phyloP scores from a whole-genome alignment of 371 early-diverging fungal species.

The Lichtheimia ramosa region DNA sequence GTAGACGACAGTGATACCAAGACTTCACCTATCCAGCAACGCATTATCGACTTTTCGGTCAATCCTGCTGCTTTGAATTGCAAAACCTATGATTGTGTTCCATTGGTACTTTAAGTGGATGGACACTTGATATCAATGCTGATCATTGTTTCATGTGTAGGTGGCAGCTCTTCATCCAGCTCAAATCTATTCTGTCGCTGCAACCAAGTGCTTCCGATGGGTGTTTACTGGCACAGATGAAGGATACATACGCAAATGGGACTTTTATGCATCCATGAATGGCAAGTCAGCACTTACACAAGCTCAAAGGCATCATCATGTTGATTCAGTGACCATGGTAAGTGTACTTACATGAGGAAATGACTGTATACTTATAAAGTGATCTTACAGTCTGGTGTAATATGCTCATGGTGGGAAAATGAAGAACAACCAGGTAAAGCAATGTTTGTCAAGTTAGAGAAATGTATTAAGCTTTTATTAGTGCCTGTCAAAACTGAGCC shows the following conservation, averaged over 20 bases:
- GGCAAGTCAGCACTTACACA: conserved; percentile 83
- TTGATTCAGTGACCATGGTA: conserved; percentile 85
- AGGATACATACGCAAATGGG: conserved; percentile 92
- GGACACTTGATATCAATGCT: not conserved
- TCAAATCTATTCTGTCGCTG: conserved; percentile 72
- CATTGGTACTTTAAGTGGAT: conserved; percentile 40
- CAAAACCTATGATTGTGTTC: conserved; percentile 57
- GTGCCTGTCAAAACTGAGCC: not conserved
- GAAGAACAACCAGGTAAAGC: conserved; percentile 56
- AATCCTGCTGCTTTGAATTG: conserved; percentile 44
- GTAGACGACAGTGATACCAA: too few relatives aligned
- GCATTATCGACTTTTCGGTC: conserved; percentile 32
- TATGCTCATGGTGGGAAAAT: conserved; percentile 93
- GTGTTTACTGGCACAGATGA: conserved; percentile 92
- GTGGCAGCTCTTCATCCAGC: conserved; percentile 75
- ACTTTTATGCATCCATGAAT: conserved; percentile 85
- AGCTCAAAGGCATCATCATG: conserved; percentile 81
- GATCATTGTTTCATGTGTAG: conserved; percentile 28
- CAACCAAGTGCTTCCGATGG: conserved; percentile 88
- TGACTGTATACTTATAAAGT: not conserved
- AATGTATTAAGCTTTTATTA: not conserved
- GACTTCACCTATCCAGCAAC: conserved; percentile 14
- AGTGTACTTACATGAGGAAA: not conserved
- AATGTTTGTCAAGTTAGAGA: not conserved
- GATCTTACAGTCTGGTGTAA: conserved; percentile 67